Percentiles rank a stretch among this genome's conserved stretches.
Evolutionary conservation across 768 basidiomycete genomes (phyloP).

Genomic region (Chlorophyllum brunneum): DNA sequence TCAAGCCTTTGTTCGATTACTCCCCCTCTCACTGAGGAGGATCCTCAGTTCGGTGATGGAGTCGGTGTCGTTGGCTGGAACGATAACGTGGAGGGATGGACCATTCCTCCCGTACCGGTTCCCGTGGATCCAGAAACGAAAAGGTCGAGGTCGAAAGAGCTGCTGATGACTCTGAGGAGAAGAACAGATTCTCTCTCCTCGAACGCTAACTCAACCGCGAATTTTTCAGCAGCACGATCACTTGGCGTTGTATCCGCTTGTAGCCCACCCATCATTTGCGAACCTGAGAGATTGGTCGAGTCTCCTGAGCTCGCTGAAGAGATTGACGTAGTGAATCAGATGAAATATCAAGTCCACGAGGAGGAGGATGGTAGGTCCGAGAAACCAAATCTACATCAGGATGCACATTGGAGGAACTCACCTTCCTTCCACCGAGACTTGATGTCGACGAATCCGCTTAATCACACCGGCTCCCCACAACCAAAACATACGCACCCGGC

Average conservation of each 20-base stretch:
- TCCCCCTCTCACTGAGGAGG: constrained; percentile 6
- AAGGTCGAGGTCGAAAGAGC: constrained; percentile 11
- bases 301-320: constrained; percentile 7
- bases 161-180: constrained; percentile 11
- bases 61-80: background rate
- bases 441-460: background rate
- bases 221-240: background rate
- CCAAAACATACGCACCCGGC: background rate
- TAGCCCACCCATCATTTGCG: background rate
- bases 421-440: background rate
- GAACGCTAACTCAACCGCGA: background rate
- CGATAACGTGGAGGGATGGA: constrained; percentile 8
- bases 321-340: too few relatives aligned
- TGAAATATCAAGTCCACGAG: too few relatives aligned
- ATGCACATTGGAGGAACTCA: background rate
- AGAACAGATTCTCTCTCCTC: constrained; percentile 9
- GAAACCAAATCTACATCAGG: background rate
- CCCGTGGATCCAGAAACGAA: constrained; percentile 10
- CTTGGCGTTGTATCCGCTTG: background rate
- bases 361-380: too few relatives aligned
- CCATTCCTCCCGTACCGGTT: background rate
- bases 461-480: background rate
- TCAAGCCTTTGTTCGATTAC: background rate
- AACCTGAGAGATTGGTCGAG: constrained; percentile 6
- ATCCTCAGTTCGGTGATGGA: background rate